A percentile compares a stretch with the other conserved stretches of the same genome.
Conservation (phyloP, 495 filamentous ascomycete species). For the Penicillium herquei region DNA sequence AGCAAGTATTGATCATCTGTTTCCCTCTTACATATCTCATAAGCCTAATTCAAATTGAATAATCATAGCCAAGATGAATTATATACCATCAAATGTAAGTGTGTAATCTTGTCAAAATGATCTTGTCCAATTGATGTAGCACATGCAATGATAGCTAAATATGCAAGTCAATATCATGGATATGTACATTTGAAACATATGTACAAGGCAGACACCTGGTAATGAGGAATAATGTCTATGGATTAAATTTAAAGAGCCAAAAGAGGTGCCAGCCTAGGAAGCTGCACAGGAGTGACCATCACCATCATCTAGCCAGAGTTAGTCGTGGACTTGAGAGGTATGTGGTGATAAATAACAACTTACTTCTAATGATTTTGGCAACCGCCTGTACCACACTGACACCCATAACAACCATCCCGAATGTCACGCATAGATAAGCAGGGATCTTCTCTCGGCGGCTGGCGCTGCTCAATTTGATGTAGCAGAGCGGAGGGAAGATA, state of each 20-base stretch:
- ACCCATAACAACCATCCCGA: constrained; percentile 79
- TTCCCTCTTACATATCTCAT: no score
- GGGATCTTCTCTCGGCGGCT: constrained; percentile 70
- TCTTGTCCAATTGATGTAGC: no score
- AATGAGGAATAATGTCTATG: background rate
- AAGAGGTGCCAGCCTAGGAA: background rate
- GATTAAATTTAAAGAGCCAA: background rate
- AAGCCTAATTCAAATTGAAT: no score
- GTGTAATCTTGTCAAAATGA: no score
- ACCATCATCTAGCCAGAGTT: constrained; percentile 13
- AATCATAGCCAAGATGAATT: no score
- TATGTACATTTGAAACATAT: background rate
- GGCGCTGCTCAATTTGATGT: constrained; percentile 77
- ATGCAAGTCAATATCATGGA: background rate
- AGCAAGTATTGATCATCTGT: no score
- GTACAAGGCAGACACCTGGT: background rate
- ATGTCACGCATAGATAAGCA: constrained; percentile 65
- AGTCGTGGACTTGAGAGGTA: background rate
- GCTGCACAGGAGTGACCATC: constrained; percentile 13
- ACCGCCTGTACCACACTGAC: constrained; percentile 77
- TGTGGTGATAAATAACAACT: constrained; percentile 8
- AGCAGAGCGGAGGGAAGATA: constrained; percentile 92
- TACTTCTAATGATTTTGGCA: constrained; percentile 59
- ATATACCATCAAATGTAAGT: no score
- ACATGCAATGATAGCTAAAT: no score